Evolutionary conservation across 2,329 filamentous ascomycete species (phyloP).

Genomic region (Tolypocladium amazonense): DNA sequence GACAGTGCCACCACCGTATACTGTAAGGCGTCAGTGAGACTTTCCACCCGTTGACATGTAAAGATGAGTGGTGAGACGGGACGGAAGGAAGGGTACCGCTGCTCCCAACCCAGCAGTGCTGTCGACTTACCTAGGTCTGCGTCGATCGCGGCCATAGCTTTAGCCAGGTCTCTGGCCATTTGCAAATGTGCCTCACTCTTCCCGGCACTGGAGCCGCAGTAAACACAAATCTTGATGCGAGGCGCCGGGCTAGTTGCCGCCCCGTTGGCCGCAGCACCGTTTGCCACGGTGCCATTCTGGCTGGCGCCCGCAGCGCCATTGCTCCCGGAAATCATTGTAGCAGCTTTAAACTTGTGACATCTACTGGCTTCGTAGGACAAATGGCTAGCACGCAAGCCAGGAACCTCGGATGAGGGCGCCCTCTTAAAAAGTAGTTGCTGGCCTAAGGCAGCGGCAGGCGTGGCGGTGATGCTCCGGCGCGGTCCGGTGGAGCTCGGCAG

Average conservation of each 20-base stretch:
- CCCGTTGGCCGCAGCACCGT: slow-evolving; percentile 12
- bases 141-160: slow-evolving; percentile 61
- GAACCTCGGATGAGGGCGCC: neutral
- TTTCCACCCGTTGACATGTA: neutral
- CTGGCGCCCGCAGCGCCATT: neutral
- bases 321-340: slow-evolving; percentile 14
- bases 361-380: neutral
- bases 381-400: neutral
- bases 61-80: neutral
- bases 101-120: neutral
- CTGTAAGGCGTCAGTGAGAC: slow-evolving; percentile 24
- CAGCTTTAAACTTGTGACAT: neutral
- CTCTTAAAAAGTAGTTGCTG: neutral
- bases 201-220: slow-evolving; percentile 77
- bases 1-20: slow-evolving; percentile 90
- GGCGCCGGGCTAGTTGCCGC: slow-evolving; percentile 13
- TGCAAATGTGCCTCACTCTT: slow-evolving; percentile 63
- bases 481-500: neutral
- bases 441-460: neutral
- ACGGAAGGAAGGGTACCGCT: neutral
- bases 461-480: neutral
- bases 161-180: slow-evolving; percentile 66
- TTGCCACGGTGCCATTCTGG: neutral
- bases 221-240: slow-evolving; percentile 73
- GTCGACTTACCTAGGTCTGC: slow-evolving; percentile 55